Evolutionary conservation across 2,329 filamentous ascomycete genomes (phyloP), one percentile per base, ranked within the genome.

Genomic region (Aspergillus pseudonomiae): DNA sequence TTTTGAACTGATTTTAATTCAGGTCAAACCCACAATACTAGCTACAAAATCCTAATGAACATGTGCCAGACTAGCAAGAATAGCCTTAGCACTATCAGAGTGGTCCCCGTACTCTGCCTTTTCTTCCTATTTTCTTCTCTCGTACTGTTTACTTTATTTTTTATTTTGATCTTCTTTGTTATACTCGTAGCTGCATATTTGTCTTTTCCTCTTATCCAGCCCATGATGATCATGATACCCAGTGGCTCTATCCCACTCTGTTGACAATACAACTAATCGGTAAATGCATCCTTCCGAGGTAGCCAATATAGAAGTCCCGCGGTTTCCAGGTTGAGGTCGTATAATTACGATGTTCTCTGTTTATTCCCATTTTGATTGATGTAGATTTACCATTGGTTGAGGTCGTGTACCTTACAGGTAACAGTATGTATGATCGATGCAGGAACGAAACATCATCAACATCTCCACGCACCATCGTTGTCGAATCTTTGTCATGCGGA

Each of bases 371-470:
- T 55, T 26, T 39, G 32, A 36, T 32, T 36, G 6, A 36, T 39
- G 10, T 36, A 24, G 6, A 36, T 39, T 34, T 36, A 5, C 52
- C 32, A 55, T 55, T 55, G 52, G 52, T n/a, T 39, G 19, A 24
- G 6, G 9, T 21, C 34, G 32, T 19, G 52, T 55, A 55, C 52
- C 52, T 55, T 55, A 55, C 52, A 55, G 52, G 52, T 55, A 55
- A 55, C 52, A 39, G 52, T 55, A 26, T 41, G 52, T 55, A 55
- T 55, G 52, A 26, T 55, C 32, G 16, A 55, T 55, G 52, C 52
- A 55, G 52, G 52, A 55, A 39, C 52, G 34, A 55, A 55, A 55
- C 52, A 54, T 54, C 52, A 36, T 9, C 24, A 48, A 9, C 24
- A 26, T 16, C 45, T 16, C 34, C 34, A 36, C 16, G 19, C 10